Percentiles rank a stretch among this genome's conserved stretches.
Evolutionary conservation across 805 yeast species (phyloP).

Genomic region (Pichia rugopelliculosa): DNA sequence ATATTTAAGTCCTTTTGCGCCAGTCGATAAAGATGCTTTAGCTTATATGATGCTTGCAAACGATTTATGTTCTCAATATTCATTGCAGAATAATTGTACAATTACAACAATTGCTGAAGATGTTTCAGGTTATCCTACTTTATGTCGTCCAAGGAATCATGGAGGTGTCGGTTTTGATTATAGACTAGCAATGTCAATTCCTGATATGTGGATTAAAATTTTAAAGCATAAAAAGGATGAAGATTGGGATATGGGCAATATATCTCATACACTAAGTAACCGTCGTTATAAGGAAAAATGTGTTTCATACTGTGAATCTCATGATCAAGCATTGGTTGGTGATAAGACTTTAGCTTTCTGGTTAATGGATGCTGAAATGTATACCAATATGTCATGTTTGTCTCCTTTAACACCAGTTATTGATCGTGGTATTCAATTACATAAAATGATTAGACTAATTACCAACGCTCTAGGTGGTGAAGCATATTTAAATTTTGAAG

Average conservation of each 20-base stretch:
- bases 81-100: slow-evolving; percentile 21
- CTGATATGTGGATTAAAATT: slow-evolving; percentile 98
- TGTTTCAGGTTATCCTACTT: slow-evolving; percentile 95
- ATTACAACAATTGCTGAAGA: slow-evolving; percentile 88
- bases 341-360: slow-evolving; percentile 95
- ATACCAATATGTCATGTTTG: slow-evolving; percentile 83
- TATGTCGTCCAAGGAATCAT: slow-evolving; percentile 60
- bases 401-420: slow-evolving; percentile 67
- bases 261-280: slow-evolving; percentile 76
- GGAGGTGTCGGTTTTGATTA: slow-evolving; percentile 96
- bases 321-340: slow-evolving; percentile 96
- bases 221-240: slow-evolving; percentile 80
- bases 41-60: slow-evolving; percentile 89
- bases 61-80: slow-evolving; percentile 53
- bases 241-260: slow-evolving; percentile 82
- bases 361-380: slow-evolving; percentile 98
- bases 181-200: slow-evolving; percentile 92
- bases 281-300: slow-evolving; percentile 85
- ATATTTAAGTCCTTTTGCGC: slow-evolving; percentile 65
- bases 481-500: slow-evolving; percentile 92
- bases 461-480: slow-evolving; percentile 95
- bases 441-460: slow-evolving; percentile 80
- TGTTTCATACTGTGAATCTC: slow-evolving; percentile 88
- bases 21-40: slow-evolving; percentile 83
- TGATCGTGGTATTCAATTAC: slow-evolving; percentile 86